Evolutionary conservation across 106 monocot genomes (phyloP), one percentile per base, ranked within the genome.

Genomic region (Dioscorea dumetorum): DNA sequence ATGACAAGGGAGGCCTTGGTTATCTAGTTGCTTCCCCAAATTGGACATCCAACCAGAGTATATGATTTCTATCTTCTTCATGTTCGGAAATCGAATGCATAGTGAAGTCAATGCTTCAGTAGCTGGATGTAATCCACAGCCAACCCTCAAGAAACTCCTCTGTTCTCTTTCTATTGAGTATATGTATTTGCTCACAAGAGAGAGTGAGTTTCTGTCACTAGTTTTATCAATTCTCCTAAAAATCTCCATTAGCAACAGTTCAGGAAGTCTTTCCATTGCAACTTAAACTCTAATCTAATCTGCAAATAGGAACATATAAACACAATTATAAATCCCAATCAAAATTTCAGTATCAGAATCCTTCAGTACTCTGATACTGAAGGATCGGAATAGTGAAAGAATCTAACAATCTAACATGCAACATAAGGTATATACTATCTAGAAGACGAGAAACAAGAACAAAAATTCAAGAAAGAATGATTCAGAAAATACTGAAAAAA

Each of bases 231-330:
- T 71, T 67, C 81, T 78, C 61, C 48, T 75, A 61, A 88, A 54
- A 50, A 92, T 83, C 17, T 88, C 83, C 6, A 33, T 35, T 49
- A 92, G 65, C 19, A 88, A 31, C 8, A 66, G 20, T 54, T 83
- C 83, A 2, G 89, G 89, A 19, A 86, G 78, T 58, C 83, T 72
- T 74, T 93, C 93, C 89, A 88, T 89, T 28, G 28, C 28, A 28
- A 28, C 3, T 28, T 28, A 28, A 28, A 28, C 28, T 28, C 28
- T n/a, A n/a, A n/a, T n/a, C 28, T 28, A 28, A 28, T 1, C 28
- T n/a, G n/a, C n/a, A n/a, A n/a, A 28, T 28, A 28, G 28, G 28
- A 28, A 28, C 28, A 28, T 28, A 28, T 28, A 28, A 28, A 28
- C 3, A 28, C 28, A 28, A 28, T 28, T 28, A 28, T 3, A 28